Percentiles rank a stretch among this genome's conserved stretches.
These are phyloP conservation scores for Mortierella sp. DNA, from an alignment of 371 early-diverging fungal genomes.

Conservation along the genomic window DNA sequence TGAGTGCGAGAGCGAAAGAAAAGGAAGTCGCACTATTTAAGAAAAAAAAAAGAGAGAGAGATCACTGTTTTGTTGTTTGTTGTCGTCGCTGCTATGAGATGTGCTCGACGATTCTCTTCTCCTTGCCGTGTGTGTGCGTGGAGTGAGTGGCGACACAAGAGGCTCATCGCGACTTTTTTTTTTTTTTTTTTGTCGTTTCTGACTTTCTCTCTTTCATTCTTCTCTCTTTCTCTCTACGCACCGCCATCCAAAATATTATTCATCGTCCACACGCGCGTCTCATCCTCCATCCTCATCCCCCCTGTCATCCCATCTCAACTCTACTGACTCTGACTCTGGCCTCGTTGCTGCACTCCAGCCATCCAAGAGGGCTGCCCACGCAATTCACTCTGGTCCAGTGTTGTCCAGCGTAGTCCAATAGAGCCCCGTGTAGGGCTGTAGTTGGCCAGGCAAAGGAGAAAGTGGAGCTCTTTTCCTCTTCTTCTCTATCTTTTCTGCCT, in stretches of 20 bases:
- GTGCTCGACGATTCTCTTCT: background rate
- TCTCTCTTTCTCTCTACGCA: too few species aligned
- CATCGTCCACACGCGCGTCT: too few species aligned
- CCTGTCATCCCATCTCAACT: background rate
- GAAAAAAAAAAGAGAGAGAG: background rate
- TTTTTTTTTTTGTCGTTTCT: background rate
- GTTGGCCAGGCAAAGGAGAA: too few species aligned
- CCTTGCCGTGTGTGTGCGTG: too few species aligned
- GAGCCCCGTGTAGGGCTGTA: too few species aligned
- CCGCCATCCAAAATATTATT: too few species aligned
- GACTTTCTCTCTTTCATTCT: background rate
- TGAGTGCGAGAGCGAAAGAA: background rate
- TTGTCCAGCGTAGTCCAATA: too few species aligned
- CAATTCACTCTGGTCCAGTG: too few species aligned
- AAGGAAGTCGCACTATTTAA: background rate
- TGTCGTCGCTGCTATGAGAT: background rate
- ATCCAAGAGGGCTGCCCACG: background rate
- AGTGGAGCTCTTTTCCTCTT: too few species aligned
- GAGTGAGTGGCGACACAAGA: too few species aligned
- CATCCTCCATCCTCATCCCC: too few species aligned
- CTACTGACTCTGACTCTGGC: background rate
- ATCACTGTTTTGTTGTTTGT: background rate
- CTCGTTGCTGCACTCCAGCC: background rate
- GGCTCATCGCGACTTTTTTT: background rate
- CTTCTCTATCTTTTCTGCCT: too few species aligned